Base-by-base conservation (phyloP, 768 basidiomycete species). In the Xerocomus spinulosus region DNA sequence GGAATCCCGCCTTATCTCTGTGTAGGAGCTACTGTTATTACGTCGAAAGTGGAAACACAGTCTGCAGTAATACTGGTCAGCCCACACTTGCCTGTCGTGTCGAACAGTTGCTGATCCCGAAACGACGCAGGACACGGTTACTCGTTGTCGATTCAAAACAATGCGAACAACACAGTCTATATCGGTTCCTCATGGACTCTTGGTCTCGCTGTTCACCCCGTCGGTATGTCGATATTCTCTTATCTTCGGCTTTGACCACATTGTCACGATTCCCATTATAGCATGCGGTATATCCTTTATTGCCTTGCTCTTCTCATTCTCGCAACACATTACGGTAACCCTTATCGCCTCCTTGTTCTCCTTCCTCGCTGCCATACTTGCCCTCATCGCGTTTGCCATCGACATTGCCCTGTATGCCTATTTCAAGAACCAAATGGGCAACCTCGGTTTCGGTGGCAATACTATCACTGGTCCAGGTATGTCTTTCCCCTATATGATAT, bases 361-460 rank as follows among this genome's bases (percentile, higher is more conserved):
- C 12, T 86, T 87, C 75, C 71, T 89, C 45, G 85, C 85, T 8
- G 82, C 85, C 1, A 51, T 76, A 18, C 61, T 91, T 36, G 79
- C 86, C 3, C 68, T 89, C 46, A 78, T 89, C 52, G 81, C 86
- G 1, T 87, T 91, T 59, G 77, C 78, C 34, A 79, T 86, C 62
- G 87, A 92, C 63, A 83, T 90, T 50, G 83, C 85, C 13, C 77
- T 92, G 25, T 84, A 71, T 57, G 81, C 72, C 3, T 80, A 74
- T 48, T 74, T 83, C 43, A 80, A 77, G 59, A 72, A 82, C 43
- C 70, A 82, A 53, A 72, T 86, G 56, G 66, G 67, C 36, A 72
- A 78, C 46, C 70, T 89, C 10, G 63, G 63, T 8, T 54, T 49
- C 10, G 49, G 66, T 35, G 65, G 70, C 45, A 62, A 57, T n/a